Evolutionary conservation across 257 asterid species (phyloP).

Genomic region (Plantago elongata): DNA sequence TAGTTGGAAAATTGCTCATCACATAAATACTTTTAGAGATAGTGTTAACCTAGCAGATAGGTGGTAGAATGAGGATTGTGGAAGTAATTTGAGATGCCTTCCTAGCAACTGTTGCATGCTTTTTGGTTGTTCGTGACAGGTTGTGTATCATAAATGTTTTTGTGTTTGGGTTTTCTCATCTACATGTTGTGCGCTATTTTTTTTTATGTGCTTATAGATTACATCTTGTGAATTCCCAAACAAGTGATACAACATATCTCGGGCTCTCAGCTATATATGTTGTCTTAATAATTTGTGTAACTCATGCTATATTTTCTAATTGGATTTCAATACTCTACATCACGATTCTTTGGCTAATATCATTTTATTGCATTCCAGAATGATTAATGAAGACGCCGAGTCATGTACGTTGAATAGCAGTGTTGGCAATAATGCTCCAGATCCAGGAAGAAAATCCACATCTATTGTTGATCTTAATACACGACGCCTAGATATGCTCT

Average conservation of each 20-base stretch:
- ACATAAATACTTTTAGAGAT: no score
- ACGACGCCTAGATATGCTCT: constrained; percentile 28
- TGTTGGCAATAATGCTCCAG: constrained; percentile 13
- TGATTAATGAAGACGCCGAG: constrained; percentile 35
- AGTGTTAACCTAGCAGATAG: no score
- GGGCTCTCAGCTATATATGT: not conserved
- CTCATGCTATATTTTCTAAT: not conserved
- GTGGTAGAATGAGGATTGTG: no score
- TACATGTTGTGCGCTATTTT: not conserved
- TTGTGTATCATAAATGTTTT: not conserved
- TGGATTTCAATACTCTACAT: not conserved
- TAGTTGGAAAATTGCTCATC: not conserved
- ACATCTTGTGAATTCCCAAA: constrained; percentile 3
- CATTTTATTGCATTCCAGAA: constrained; percentile 24
- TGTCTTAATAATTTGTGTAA: not conserved
- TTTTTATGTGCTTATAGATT: constrained; percentile 4
- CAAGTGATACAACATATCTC: constrained; percentile 1
- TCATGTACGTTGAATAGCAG: constrained; percentile 38
- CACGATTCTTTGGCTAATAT: constrained; percentile 12
- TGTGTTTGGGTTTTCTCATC: no score
- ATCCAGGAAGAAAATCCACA: constrained; percentile 32
- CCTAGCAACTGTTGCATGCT: not conserved
- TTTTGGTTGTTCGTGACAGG: not conserved
- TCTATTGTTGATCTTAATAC: constrained; percentile 24
- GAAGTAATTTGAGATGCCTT: not conserved